These are phyloP conservation scores for Russula ochroleuca DNA, from an alignment of 768 basidiomycete genomes.

Conservation along the genomic window DNA sequence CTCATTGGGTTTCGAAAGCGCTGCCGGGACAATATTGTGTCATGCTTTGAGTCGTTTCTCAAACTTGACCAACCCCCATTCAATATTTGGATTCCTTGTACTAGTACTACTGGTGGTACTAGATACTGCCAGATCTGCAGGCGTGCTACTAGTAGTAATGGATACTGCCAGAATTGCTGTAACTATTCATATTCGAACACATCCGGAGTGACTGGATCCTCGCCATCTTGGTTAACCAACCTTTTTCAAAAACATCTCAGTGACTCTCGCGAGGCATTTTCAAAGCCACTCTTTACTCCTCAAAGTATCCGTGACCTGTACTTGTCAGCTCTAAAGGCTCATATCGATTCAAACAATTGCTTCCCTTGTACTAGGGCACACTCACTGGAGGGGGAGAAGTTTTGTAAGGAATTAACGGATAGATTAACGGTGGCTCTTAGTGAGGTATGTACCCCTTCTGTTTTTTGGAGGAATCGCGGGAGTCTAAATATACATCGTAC, in stretches of 20 bases:
- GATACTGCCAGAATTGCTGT: no score
- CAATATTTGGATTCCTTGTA: not conserved
- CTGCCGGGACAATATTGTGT: constrained; percentile 1
- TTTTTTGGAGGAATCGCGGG: not conserved
- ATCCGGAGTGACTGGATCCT: not conserved
- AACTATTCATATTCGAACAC: no score
- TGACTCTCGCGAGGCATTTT: not conserved
- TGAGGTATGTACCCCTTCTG: not conserved
- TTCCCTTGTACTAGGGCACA: not conserved
- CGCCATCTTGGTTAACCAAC: not conserved
- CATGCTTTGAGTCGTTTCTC: constrained; percentile 1
- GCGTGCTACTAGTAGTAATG: no score
- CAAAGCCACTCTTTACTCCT: not conserved
- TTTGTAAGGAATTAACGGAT: not conserved
- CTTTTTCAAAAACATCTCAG: not conserved
- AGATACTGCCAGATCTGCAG: no score
- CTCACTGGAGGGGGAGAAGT: not conserved
- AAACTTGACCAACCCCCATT: not conserved
- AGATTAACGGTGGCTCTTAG: not conserved
- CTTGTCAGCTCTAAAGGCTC: not conserved
- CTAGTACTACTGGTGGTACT: no score
- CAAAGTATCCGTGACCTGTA: not conserved
- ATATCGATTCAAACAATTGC: not conserved
- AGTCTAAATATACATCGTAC: no score
- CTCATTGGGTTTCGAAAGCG: not conserved